Percentiles rank a stretch among this genome's conserved stretches.
Evolutionary conservation across 129 eudicot species (phyloP).

Genomic region (Artemisia argyi): DNA sequence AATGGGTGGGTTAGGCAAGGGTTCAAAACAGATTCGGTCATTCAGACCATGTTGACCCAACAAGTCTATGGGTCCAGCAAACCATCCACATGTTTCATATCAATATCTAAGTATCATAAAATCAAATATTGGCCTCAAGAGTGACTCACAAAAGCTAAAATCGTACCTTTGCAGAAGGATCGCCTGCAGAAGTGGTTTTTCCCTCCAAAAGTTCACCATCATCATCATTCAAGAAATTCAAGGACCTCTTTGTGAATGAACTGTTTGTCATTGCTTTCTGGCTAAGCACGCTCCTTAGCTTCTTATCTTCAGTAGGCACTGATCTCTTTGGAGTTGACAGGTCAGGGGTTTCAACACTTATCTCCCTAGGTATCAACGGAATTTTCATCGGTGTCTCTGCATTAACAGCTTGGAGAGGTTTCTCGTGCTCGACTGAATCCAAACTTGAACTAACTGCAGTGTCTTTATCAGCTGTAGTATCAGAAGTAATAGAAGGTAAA

Average conservation of each 20-base stretch:
- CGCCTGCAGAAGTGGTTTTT: slow-evolving; percentile 1
- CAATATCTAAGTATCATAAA: no score
- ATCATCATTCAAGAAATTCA: slow-evolving; percentile 52
- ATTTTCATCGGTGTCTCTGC: slow-evolving; percentile 61
- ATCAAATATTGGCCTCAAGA: neutral
- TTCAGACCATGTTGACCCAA: neutral
- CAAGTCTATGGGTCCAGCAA: neutral
- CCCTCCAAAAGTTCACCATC: slow-evolving; percentile 31
- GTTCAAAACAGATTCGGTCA: neutral
- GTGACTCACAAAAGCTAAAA: neutral
- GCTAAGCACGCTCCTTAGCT: slow-evolving; percentile 37
- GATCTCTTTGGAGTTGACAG: slow-evolving; percentile 67
- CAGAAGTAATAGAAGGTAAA: slow-evolving; percentile 21
- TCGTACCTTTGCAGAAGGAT: slow-evolving; percentile 18
- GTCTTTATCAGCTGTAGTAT: slow-evolving; percentile 22
- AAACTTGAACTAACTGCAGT: slow-evolving; percentile 29
- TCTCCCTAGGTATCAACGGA: slow-evolving; percentile 18
- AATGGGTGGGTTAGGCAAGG: neutral
- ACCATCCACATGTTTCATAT: neutral
- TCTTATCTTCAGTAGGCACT: slow-evolving; percentile 51
- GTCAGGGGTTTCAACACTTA: slow-evolving; percentile 62
- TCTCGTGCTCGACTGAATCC: slow-evolving; percentile 9
- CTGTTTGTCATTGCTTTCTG: slow-evolving; percentile 32
- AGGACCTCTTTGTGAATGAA: slow-evolving; percentile 49
- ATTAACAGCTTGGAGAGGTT: slow-evolving; percentile 8